A percentile compares a stretch with the other conserved stretches of the same genome.
Conservation (phyloP, 2,329 filamentous ascomycete genomes). For the Cladophialophora chaetospira region DNA sequence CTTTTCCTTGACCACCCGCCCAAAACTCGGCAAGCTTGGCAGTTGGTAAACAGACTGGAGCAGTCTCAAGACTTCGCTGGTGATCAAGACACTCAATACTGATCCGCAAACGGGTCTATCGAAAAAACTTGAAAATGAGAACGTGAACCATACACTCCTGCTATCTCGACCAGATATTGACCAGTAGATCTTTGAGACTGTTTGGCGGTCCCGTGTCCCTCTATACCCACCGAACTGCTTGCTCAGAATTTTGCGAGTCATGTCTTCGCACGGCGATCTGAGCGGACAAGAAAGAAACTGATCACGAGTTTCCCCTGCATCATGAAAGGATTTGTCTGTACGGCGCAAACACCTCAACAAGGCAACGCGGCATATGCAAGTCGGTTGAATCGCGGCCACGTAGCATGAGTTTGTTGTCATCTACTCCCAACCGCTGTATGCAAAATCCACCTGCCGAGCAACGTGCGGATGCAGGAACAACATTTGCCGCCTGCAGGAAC, state of each 20-base stretch:
- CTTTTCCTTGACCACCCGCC: not conserved
- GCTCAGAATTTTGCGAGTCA: no score
- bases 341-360: not conserved
- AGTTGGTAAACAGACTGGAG: not conserved
- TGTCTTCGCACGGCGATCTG: not conserved
- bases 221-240: not conserved
- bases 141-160: no score
- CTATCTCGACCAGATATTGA: no score
- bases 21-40: not conserved
- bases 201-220: not conserved
- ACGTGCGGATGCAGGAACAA: not conserved
- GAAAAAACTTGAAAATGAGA: no score
- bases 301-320: not conserved
- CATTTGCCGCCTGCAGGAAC: constrained; percentile 4
- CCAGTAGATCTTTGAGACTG: not conserved
- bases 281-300: not conserved
- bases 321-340: not conserved
- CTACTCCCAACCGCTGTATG: not conserved
- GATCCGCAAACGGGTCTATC: no score
- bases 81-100: not conserved
- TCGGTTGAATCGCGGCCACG: not conserved
- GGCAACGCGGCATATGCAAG: not conserved
- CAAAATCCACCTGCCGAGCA: not conserved
- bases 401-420: not conserved
- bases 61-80: constrained; percentile 15